These are phyloP conservation scores for Fusarium penzigii DNA, from an alignment of 2,329 filamentous ascomycete species.

Conservation along the genomic window DNA sequence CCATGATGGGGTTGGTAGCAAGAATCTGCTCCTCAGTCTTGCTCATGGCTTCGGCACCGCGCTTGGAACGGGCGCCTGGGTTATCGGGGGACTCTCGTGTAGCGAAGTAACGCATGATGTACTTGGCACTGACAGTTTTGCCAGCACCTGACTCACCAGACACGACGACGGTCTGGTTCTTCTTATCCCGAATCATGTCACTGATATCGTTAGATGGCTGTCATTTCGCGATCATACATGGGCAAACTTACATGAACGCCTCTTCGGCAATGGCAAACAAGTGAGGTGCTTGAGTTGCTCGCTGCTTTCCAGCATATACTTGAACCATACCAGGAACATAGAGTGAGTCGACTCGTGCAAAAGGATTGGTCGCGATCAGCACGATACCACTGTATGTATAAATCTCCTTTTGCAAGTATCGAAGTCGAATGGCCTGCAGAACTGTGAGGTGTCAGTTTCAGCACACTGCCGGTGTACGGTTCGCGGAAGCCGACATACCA, in stretches of 20 bases:
- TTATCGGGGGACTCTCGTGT: conserved; percentile 93
- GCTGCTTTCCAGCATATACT: conserved; percentile 95
- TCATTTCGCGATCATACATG: neutral
- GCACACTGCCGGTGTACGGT: conserved; percentile 4
- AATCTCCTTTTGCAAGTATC: conserved; percentile 98
- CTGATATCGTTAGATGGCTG: conserved; percentile 51
- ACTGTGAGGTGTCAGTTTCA: conserved; percentile 55
- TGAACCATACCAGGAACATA: conserved; percentile 99
- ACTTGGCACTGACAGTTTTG: conserved; percentile 99
- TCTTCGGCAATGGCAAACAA: conserved; percentile 98
- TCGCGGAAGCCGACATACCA: conserved; percentile 55
- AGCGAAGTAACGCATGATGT: conserved; percentile 99
- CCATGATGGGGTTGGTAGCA: conserved; percentile 99
- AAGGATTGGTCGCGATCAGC: conserved; percentile 96
- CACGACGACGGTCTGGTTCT: conserved; percentile 99
- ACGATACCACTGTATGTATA: conserved; percentile 99
- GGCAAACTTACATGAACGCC: conserved; percentile 75
- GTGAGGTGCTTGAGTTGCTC: conserved; percentile 95
- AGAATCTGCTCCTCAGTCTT: conserved; percentile 98
- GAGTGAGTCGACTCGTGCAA: conserved; percentile 94
- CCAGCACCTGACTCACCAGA: conserved; percentile 98
- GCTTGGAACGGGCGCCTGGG: conserved; percentile 73
- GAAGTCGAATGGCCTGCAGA: conserved; percentile 93
- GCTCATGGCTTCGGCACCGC: conserved; percentile 81
- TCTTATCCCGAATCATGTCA: conserved; percentile 94